Percentiles rank a stretch among this genome's conserved stretches.
phyloP scores from a whole-genome alignment of 1,284 basidiomycete genomes.

The Microbotryum lychnidis-dioicae region DNA sequence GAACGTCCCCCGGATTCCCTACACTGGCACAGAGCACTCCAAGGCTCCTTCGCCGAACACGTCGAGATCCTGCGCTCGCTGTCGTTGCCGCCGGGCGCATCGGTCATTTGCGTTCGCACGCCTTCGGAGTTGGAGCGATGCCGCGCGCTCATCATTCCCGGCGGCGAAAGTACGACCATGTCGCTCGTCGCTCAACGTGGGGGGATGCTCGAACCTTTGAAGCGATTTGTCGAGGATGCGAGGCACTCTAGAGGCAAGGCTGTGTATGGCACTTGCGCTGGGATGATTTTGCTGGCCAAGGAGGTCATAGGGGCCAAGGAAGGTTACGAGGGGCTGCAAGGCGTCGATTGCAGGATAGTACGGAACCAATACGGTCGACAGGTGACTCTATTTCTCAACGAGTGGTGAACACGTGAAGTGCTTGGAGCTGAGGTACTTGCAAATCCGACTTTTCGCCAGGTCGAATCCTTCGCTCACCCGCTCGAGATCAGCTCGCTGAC shows the following conservation, averaged over 20 bases:
- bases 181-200: slow-evolving; percentile 69
- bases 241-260: slow-evolving; percentile 51
- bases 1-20: too few species aligned
- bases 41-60: slow-evolving; percentile 91
- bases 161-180: slow-evolving; percentile 87
- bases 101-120: slow-evolving; percentile 62
- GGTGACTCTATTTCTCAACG: slow-evolving; percentile 4
- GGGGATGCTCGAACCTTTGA: slow-evolving; percentile 70
- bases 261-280: slow-evolving; percentile 95
- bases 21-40: slow-evolving; percentile 54
- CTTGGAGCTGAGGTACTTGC: too few species aligned
- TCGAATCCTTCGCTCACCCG: slow-evolving; percentile 81
- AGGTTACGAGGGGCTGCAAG: slow-evolving; percentile 77
- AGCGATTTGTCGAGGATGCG: slow-evolving; percentile 49
- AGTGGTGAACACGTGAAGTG: too few species aligned
- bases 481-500: slow-evolving; percentile 59
- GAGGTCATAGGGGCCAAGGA: slow-evolving; percentile 62
- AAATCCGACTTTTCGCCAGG: slow-evolving; percentile 42
- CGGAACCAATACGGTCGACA: slow-evolving; percentile 70
- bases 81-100: slow-evolving; percentile 37
- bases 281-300: slow-evolving; percentile 80
- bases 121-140: slow-evolving; percentile 65
- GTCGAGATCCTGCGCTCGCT: slow-evolving; percentile 58
- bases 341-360: slow-evolving; percentile 68
- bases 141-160: slow-evolving; percentile 83